These are phyloP conservation scores for Mycosphaerelloides madeirae DNA, from an alignment of 2,329 filamentous ascomycete species.

Conservation along the genomic window DNA sequence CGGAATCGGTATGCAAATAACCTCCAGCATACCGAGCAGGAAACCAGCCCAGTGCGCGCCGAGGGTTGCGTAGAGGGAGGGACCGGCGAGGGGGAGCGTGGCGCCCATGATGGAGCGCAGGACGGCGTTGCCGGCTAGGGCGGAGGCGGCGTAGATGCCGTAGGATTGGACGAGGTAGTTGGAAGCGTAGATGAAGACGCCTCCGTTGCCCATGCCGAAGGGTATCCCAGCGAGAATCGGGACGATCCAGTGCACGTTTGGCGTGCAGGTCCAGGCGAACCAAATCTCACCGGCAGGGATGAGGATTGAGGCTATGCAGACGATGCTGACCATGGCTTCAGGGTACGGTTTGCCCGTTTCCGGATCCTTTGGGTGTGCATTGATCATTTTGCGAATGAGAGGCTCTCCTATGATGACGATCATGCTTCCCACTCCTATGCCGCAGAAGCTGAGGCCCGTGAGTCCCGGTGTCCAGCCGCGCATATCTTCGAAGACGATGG, in stretches of 20 bases:
- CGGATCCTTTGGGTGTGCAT: conserved; percentile 68
- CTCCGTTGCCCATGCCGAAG: conserved; percentile 71
- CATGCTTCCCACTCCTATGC: conserved; percentile 57
- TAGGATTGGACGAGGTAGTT: conserved; percentile 79
- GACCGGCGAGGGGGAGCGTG: conserved; percentile 69
- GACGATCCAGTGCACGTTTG: conserved; percentile 74
- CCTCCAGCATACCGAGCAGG: conserved; percentile 67
- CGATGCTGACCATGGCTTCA: conserved; percentile 75
- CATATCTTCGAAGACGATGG: conserved; percentile 69
- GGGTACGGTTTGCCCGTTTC: conserved; percentile 68
- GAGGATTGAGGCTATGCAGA: conserved; percentile 70
- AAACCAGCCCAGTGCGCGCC: conserved; percentile 77
- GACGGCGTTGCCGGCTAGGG: conserved; percentile 74
- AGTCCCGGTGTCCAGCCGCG: conserved; percentile 73
- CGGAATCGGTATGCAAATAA: conserved; percentile 61
- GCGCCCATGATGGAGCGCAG: conserved; percentile 69
- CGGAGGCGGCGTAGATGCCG: conserved; percentile 75
- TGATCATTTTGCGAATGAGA: conserved; percentile 70
- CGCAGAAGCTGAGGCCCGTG: conserved; percentile 73
- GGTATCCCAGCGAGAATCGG: conserved; percentile 74
- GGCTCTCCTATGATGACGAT: conserved; percentile 56
- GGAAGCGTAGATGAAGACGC: conserved; percentile 74
- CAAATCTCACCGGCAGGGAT: conserved; percentile 75
- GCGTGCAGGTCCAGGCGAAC: conserved; percentile 85
- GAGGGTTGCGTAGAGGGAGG: conserved; percentile 64